Base-by-base conservation (phyloP, 257 asterid genomes). In the Fraxinus cuspidata region DNA sequence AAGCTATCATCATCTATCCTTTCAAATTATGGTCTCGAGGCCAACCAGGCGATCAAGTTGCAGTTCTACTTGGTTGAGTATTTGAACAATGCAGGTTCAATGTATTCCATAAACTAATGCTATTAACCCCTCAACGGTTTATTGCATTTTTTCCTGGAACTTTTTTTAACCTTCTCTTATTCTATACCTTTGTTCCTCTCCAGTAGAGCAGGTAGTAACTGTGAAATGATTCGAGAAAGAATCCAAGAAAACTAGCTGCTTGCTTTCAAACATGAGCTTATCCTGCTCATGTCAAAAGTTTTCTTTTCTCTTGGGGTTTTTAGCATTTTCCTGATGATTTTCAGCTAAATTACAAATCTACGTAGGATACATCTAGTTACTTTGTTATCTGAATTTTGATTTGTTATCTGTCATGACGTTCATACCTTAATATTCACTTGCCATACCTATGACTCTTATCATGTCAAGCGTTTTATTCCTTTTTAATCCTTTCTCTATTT, bases 21-120 rank as follows among this genome's bases (percentile, higher is more conserved):
- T 15, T 80, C 38, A 11, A 78, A 71, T 72, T 74, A 70, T 74
- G 78, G 81, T 56, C 76, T 42, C 25, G 47, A 40, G 72, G 69
- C 67, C 60, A 42, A 70, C 49, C 72, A 71, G 70, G 79, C 4
- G 79, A 69, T 32, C 51, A 34, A 51, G 47, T 42, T 49, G 60
- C 37, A 73, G 70, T 76, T 75, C 70, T 37, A 12, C 28, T 3
- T 19, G 47, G 72, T 78, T 72, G 69, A 37, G 65, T 65, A 40
- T 72, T 58, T 58, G 31, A 73, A 53, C 53, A 71, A 70, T 67
- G 68, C 35, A 21, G 53, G 74, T 75, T 71, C 75, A 21, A 35
- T 32, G 12, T 44, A 56, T 76, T 72, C 70, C 79, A 60, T 56
- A 18, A 64, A 66, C 76, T 51, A 38, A 74, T 76, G 76, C 78